A percentile compares a stretch with the other conserved stretches of the same genome.
Conservation (phyloP, 768 basidiomycete genomes). For the Cantharellus cinnabarinus region DNA sequence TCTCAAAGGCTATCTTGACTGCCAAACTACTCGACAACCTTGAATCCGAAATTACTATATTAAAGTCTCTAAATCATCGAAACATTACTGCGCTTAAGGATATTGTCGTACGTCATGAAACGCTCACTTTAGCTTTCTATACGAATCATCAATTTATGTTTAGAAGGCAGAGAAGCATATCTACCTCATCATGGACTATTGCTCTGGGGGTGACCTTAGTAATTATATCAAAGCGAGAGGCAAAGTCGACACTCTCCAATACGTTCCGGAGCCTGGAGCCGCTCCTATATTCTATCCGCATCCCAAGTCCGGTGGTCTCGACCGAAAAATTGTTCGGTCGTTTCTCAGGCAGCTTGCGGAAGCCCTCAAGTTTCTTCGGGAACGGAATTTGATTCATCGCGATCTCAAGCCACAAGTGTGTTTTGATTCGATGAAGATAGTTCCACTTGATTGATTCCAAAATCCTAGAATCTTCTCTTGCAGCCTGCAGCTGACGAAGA, state of each 20-base stretch:
- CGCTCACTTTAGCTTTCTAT: not conserved
- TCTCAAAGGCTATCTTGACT: constrained; percentile 69
- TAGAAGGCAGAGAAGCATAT: constrained; percentile 28
- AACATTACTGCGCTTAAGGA: constrained; percentile 88
- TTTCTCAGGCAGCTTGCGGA: constrained; percentile 73
- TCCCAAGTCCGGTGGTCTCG: constrained; percentile 74
- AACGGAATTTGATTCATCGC: constrained; percentile 79
- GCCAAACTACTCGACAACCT: constrained; percentile 91
- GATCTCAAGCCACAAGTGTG: constrained; percentile 88
- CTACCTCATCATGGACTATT: constrained; percentile 96
- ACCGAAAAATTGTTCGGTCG: constrained; percentile 76
- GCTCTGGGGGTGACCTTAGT: constrained; percentile 87
- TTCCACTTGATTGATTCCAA: not conserved
- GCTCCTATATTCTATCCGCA: constrained; percentile 76
- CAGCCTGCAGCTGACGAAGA: constrained; percentile 66
- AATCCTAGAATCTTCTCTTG: constrained; percentile 60
- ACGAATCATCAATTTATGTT: not conserved
- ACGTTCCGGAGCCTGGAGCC: constrained; percentile 44
- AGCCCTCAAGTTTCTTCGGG: constrained; percentile 79
- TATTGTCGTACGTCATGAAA: constrained; percentile 46
- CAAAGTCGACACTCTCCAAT: constrained; percentile 73
- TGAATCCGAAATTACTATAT: constrained; percentile 93
- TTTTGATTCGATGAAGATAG: not conserved
- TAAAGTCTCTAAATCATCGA: constrained; percentile 79
- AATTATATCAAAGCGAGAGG: constrained; percentile 98